Evolutionary conservation across 306 rosid genomes (phyloP), one percentile per base, ranked within the genome.

Genomic region (Acacia acuminata): DNA sequence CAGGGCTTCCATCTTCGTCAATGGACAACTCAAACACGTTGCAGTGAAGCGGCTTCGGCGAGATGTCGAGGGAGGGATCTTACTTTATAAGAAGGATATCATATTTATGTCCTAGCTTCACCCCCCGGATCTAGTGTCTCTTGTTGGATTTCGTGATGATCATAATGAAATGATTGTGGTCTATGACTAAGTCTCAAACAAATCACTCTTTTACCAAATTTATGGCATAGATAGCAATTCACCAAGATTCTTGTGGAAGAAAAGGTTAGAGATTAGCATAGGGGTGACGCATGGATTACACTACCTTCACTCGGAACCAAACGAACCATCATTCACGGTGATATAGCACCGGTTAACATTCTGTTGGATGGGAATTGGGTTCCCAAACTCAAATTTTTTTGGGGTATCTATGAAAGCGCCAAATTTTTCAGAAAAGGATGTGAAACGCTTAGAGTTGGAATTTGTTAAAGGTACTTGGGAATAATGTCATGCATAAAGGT

Each of bases 401-500:
- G 7, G 30, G 25, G 17, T 36, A 4, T 68, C 30, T 0, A 3
- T 34, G 0, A 36, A 48, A n/a, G 76, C 36, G 3, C 56, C 82
- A 3, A 40, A 9, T 10, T 32, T 10, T 48, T 19, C 24, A 4
- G 19, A 43, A 0, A 79, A 79, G 42, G 71, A 16, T 1, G 24
- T 61, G 13, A 56, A 68, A 4, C 16, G 4, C 8, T n/a, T 36
- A 7, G 34, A 42, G 47, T 6, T 68, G 5, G 66, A 12, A 2
- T 6, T 0, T 6, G 0, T 58, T 9, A 0, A 0, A 24, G 89
- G 86, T 2, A 83, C 81, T 4, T 2, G 56, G 1, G 88, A 84
- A 1, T 88, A 3, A 14, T 73, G 15, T 34, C 14, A 76, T 83
- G 7, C 81, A 81, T 22, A 78, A 73, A 34, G 34, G 70, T 3